A percentile compares a stretch with the other conserved stretches of the same genome.
These are phyloP conservation scores for Fusarium penzigii DNA, from an alignment of 2,329 filamentous ascomycete genomes.

Conservation along the genomic window DNA sequence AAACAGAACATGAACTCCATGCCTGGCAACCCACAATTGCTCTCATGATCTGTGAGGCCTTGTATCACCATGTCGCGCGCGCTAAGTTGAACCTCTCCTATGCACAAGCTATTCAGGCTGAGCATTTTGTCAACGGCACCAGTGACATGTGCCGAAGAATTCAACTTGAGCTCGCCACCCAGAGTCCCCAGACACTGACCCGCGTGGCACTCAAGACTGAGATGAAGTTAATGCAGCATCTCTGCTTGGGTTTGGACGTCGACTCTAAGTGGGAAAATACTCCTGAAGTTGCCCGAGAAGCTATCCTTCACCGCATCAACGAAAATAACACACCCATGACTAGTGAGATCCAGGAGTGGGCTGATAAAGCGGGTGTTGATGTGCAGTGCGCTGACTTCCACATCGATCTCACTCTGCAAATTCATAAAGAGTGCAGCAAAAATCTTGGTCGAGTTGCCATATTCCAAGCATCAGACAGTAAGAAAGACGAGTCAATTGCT, in stretches of 20 bases:
- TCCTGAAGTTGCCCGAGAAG: slow-evolving; percentile 8
- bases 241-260: slow-evolving; percentile 10
- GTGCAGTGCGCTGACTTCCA: slow-evolving; percentile 12
- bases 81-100: slow-evolving; percentile 7
- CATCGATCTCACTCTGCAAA: slow-evolving; percentile 8
- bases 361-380: slow-evolving; percentile 1
- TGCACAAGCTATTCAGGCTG: slow-evolving; percentile 10
- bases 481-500: neutral
- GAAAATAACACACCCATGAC: slow-evolving; percentile 6
- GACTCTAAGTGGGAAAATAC: slow-evolving; percentile 10
- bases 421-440: slow-evolving; percentile 10
- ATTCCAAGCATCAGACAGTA: neutral
- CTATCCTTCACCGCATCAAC: slow-evolving; percentile 6
- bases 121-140: slow-evolving; percentile 11
- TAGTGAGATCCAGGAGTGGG: slow-evolving; percentile 7
- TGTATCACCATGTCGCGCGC: slow-evolving; percentile 12
- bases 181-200: slow-evolving; percentile 4
- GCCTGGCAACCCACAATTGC: slow-evolving; percentile 10
- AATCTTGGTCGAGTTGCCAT: slow-evolving; percentile 1
- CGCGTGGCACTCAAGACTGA: slow-evolving; percentile 12
- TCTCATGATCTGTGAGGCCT: slow-evolving; percentile 3
- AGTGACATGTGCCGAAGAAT: slow-evolving; percentile 8
- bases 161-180: slow-evolving; percentile 10
- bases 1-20: slow-evolving; percentile 7
- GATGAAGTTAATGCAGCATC: slow-evolving; percentile 13